A percentile compares a stretch with the other conserved stretches of the same genome.
Conservation (phyloP, 2,329 filamentous ascomycete genomes). For the Colletotrichum lentis region DNA sequence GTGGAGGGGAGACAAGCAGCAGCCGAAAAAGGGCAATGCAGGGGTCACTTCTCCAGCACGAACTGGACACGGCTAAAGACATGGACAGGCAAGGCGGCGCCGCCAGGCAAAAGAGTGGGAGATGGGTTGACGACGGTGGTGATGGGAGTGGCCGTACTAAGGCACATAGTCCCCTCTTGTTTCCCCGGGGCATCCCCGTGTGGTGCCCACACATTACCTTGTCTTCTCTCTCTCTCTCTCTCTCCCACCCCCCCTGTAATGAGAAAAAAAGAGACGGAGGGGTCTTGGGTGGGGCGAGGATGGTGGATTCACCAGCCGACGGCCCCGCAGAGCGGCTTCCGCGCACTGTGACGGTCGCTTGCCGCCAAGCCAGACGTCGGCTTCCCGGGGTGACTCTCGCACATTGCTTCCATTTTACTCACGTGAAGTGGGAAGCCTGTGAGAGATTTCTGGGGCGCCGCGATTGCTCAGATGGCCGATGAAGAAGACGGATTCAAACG, state of each 20-base stretch:
- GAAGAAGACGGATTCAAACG: not conserved
- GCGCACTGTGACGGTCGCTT: slow-evolving; percentile 34
- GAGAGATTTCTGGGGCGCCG: slow-evolving; percentile 19
- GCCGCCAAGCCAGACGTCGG: slow-evolving; percentile 30
- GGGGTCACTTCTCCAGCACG: not conserved
- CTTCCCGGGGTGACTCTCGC: slow-evolving; percentile 18
- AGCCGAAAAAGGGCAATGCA: slow-evolving; percentile 1
- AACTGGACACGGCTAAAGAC: not conserved
- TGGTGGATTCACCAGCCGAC: slow-evolving; percentile 6
- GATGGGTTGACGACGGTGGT: not conserved
- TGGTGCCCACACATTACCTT: not conserved
- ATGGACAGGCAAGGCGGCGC: slow-evolving; percentile 7
- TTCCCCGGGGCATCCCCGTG: slow-evolving; percentile 30
- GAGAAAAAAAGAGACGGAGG: slow-evolving; percentile 1
- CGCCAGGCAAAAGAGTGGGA: slow-evolving; percentile 7
- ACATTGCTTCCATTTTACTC: slow-evolving; percentile 12
- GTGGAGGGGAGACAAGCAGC: not conserved
- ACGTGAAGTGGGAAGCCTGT: slow-evolving; percentile 35
- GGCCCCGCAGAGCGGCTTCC: slow-evolving; percentile 36
- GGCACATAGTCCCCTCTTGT: not conserved
- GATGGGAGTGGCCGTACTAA: slow-evolving; percentile 4
- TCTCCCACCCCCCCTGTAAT: too few species aligned
- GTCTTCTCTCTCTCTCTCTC: not conserved
- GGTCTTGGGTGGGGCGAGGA: not conserved
- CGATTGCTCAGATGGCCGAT: slow-evolving; percentile 3